Conservation (phyloP, 139 green algal genomes). For the Haematococcus sp. region DNA sequence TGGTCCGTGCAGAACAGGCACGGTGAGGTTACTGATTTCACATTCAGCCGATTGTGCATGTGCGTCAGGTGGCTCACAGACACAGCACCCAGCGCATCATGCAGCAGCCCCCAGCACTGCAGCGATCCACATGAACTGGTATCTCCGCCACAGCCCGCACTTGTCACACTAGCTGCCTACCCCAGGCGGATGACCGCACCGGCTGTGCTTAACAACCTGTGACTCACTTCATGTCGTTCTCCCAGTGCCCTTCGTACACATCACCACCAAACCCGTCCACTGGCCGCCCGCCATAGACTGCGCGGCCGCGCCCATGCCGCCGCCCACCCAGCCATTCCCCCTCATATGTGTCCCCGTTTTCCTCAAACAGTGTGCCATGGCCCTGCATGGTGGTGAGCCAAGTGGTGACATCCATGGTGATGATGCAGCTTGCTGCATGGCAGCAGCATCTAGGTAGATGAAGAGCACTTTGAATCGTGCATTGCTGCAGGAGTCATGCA, state of each 20-base stretch:
- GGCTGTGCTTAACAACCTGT: no score
- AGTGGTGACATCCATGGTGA: no score
- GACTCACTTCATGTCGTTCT: constrained; percentile 57
- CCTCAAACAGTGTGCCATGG: constrained; percentile 59
- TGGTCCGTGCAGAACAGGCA: background rate
- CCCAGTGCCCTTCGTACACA: constrained; percentile 71
- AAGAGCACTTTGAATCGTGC: background rate
- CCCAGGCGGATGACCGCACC: no score
- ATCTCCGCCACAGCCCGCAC: no score
- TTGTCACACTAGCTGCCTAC: no score
- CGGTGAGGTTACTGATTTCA: background rate
- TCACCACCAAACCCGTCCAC: constrained; percentile 62
- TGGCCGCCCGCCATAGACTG: constrained; percentile 57
- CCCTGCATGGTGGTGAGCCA: no score
- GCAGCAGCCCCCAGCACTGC: no score
- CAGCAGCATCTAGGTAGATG: no score
- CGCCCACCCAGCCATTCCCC: constrained; percentile 56
- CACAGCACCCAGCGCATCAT: no score
- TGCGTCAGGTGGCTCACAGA: background rate
- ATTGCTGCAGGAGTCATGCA: background rate
- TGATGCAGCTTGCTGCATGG: no score
- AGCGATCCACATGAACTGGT: no score
- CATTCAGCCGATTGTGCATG: no score
- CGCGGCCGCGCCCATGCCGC: constrained; percentile 45
- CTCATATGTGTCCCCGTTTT: constrained; percentile 68